A percentile compares a stretch with the other conserved stretches of the same genome.
phyloP scores from a whole-genome alignment of 2,329 filamentous ascomycete genomes.

The Arthrinium puccinioides region DNA sequence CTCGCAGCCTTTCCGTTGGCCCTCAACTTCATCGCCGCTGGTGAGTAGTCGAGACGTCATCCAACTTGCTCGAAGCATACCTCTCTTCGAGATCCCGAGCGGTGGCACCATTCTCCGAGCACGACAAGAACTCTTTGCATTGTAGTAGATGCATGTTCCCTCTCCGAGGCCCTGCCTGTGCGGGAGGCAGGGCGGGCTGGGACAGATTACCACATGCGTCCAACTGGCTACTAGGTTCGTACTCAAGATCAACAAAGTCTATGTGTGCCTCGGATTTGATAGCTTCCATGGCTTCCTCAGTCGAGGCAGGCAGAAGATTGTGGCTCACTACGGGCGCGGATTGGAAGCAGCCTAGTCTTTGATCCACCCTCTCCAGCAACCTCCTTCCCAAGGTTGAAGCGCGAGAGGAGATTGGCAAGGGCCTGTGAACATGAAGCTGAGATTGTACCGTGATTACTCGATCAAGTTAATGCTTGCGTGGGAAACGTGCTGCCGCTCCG shows the following conservation, averaged over 20 bases:
- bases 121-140: too few species aligned
- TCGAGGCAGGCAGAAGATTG: slow-evolving; percentile 29
- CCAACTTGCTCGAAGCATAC: slow-evolving; percentile 19
- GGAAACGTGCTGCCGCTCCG: slow-evolving; percentile 91
- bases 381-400: background rate
- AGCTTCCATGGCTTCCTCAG: background rate
- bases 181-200: too few species aligned
- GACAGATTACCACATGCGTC: slow-evolving; percentile 9
- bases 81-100: slow-evolving; percentile 45
- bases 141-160: too few species aligned
- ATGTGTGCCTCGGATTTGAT: too few species aligned
- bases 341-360: slow-evolving; percentile 35
- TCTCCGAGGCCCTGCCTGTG: too few species aligned
- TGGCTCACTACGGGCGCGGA: slow-evolving; percentile 85
- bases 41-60: slow-evolving; percentile 57
- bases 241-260: slow-evolving; percentile 35
- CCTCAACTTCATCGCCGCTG: slow-evolving; percentile 85
- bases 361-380: slow-evolving; percentile 43
- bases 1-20: slow-evolving; percentile 66
- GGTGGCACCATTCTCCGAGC: slow-evolving; percentile 55
- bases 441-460: slow-evolving; percentile 94
- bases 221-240: slow-evolving; percentile 33
- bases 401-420: slow-evolving; percentile 29
- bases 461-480: slow-evolving; percentile 99
- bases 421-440: slow-evolving; percentile 64